phyloP scores from a whole-genome alignment of 106 monocot species.

The Dendrobium huoshanense region DNA sequence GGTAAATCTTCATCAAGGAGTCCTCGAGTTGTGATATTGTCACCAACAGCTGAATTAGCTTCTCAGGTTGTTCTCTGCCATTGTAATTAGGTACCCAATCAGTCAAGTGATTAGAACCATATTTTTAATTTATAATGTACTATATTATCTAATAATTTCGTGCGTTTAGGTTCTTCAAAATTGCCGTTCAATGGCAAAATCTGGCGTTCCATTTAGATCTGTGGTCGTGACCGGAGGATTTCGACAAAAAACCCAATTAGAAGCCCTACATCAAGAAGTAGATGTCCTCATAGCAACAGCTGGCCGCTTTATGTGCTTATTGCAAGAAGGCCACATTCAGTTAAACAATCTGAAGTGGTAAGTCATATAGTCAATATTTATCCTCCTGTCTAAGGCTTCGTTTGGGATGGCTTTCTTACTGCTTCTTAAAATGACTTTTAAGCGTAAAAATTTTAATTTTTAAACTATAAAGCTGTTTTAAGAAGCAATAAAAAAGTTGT shows the following conservation, averaged over 20 bases:
- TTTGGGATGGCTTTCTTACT: no score
- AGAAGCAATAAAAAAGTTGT: background rate
- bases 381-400: no score
- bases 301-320: constrained; percentile 75
- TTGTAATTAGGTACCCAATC: background rate
- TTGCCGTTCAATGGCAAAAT: constrained; percentile 75
- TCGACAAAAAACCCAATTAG: constrained; percentile 85
- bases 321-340: constrained; percentile 75
- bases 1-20: constrained; percentile 42
- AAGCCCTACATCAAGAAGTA: constrained; percentile 65
- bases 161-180: constrained; percentile 69
- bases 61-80: constrained; percentile 59
- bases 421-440: no score
- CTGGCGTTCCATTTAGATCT: constrained; percentile 83
- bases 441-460: no score
- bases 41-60: constrained; percentile 93
- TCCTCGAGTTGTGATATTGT: constrained; percentile 67
- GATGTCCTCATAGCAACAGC: constrained; percentile 96
- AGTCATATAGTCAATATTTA: background rate
- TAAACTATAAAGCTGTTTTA: no score
- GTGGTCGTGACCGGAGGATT: constrained; percentile 97
- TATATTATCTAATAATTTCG: background rate
- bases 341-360: constrained; percentile 69
- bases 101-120: background rate
- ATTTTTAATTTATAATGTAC: background rate